Conservation (phyloP, 176 grass and related monocot species). For the Sorghum bicolor region DNA sequence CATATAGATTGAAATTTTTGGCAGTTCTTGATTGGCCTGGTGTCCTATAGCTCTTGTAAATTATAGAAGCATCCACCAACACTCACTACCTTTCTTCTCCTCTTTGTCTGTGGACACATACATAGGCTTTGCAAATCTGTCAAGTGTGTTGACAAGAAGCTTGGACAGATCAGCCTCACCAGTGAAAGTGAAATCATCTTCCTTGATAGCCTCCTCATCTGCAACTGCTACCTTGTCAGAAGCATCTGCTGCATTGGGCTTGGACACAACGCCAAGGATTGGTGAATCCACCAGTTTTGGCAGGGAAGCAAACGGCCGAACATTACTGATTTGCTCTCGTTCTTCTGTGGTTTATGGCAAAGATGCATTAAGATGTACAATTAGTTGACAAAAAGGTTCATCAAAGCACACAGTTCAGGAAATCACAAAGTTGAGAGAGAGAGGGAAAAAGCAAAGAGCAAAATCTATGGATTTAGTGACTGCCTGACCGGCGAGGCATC, state of each 20-base stretch:
- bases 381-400: constrained; percentile 2
- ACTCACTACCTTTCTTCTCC: not conserved
- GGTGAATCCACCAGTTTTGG: constrained; percentile 30
- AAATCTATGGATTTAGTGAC: not conserved
- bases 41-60: not conserved
- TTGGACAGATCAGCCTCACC: not conserved
- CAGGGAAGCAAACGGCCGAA: constrained; percentile 5
- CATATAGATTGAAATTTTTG: not conserved
- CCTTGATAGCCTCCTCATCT: constrained; percentile 8
- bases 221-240: not conserved
- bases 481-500: not conserved
- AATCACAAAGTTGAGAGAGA: not conserved
- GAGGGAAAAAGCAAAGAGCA: not conserved
- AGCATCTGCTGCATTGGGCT: constrained; percentile 3
- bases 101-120: not conserved
- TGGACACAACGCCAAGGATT: constrained; percentile 37
- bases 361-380: not conserved
- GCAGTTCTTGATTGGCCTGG: not conserved
- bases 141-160: constrained; percentile 26
- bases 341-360: constrained; percentile 10
- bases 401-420: not conserved
- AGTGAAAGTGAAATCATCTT: constrained; percentile 2
- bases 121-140: constrained; percentile 14
- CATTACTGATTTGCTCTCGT: not conserved
- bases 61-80: constrained; percentile 28